Evolutionary conservation across 148 eudicot genomes (phyloP), one percentile per base, ranked within the genome.

Genomic region (Arctostaphylos glauca): DNA sequence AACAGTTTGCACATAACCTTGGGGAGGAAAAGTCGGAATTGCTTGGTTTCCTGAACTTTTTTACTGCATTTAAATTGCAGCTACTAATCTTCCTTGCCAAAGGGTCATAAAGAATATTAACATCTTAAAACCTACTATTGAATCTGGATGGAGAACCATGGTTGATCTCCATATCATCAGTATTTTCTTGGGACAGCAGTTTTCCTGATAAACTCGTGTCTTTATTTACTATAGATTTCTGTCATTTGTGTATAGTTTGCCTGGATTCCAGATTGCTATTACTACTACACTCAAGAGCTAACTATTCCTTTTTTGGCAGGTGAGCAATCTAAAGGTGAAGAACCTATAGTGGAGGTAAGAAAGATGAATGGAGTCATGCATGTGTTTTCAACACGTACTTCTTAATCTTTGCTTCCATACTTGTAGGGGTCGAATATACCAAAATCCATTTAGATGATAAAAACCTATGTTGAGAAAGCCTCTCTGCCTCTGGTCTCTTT

Each of bases 281-380:
- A 7, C n/a, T n/a, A 25, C 76, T 15, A 52, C 48, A 52, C 15
- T 3, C 48, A 6, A 81, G 15, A 9, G 15, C 18, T 38, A n/a
- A 31, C 43, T 48, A 50, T 46, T 46, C 60, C 38, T 53, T 44
- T 2, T 38, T 41, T 56, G 81, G 80, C 87, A 87, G 89, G 89
- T 83, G 87, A 87, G 52, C 89, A 76, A 5, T 58, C 87, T 56
- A 87, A 87, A 68, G 86, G 73, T 16, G 87, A 85, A 12, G 89
- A 83, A 56, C 21, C 56, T 48, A 72, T 59, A 10, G 81, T 41
- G 44, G 89, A 87, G 84, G 89, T 87, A 83, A 82, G 84, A 59
- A 67, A 14, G 3, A 74, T 47, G 21, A 74, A 41, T 13, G 19
- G 31, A 44, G 18, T 31, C 55, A 3, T 31, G 46, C 58, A n/a